Base-by-base conservation (phyloP, 495 filamentous ascomycete genomes). In the Tuber microsphaerosporum region DNA sequence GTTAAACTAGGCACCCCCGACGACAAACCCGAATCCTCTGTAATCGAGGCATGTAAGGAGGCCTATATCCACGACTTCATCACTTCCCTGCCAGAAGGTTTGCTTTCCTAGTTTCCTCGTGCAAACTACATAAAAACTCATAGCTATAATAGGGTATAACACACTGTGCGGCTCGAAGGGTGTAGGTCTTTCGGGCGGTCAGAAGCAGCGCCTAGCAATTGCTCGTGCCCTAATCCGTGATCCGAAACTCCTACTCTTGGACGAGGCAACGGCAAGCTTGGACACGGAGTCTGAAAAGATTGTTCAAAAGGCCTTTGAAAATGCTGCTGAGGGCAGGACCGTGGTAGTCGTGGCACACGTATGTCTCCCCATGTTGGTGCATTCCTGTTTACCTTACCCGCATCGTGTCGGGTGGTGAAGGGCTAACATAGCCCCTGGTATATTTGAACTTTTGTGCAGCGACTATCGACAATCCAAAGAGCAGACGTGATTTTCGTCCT, bases 161-260 rank as follows among this genome's bases (percentile, higher is more conserved):
- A 92, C 91, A 7, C 83, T 85, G 41, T 90, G 90, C 71, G 91
- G 91, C 4, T 86, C 86, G 44, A 89, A 89, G 69, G 91, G 91
- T 3, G 85, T 88, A 19, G 87, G 86, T 61, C 87, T 96, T 70
- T 91, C 89, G 0, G 93, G 92, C 3, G 93, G 92, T 1, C 93
- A 96, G 83, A 89, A 89, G 80, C 93, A 94, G 81, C 85, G 92
- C 19, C 82, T 96, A n/a, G 87, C 90, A 1, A 92, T 94, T 75
- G 93, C 93, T 0, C 84, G 93, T 7, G 92, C 93, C 0, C 84
- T 94, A 26, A 89, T 96, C n/a, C 88, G 92, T 12, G 88, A 92
- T 72, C 92, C 93, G 9, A 84, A 86, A 69, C 84, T 94, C 44
- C 84, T 94, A 75, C 84, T 96, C 46, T 86, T 96, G 9, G 93